These are phyloP conservation scores for Fusarium sp. DNA, from an alignment of 2,329 filamentous ascomycete genomes.

Conservation along the genomic window DNA sequence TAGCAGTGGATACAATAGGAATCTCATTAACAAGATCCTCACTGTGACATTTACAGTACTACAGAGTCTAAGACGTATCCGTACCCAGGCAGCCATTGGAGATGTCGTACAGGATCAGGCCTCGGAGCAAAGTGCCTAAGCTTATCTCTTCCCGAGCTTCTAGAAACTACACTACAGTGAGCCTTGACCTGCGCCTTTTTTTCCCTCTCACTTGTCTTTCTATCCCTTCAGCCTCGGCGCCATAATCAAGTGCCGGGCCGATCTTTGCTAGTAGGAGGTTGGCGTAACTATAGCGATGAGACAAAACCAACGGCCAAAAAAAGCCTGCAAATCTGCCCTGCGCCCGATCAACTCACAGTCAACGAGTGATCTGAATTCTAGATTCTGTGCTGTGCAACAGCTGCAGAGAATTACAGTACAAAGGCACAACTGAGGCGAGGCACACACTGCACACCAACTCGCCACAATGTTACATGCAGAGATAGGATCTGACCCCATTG, in stretches of 20 bases:
- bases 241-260: background rate
- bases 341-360: background rate
- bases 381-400: background rate
- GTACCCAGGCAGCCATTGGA: background rate
- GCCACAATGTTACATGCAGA: slow-evolving; percentile 11
- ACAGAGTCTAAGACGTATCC: no score
- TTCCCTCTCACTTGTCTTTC: background rate
- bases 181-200: background rate
- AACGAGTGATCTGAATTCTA: background rate
- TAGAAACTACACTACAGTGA: slow-evolving; percentile 5
- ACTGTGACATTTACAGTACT: background rate
- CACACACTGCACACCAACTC: background rate
- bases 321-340: slow-evolving; percentile 14
- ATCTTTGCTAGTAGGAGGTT: slow-evolving; percentile 8
- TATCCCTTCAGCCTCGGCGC: slow-evolving; percentile 3
- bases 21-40: background rate
- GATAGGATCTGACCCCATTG: slow-evolving; percentile 13
- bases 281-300: slow-evolving; percentile 8
- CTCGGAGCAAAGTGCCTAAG: slow-evolving; percentile 4
- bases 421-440: slow-evolving; percentile 16
- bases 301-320: background rate
- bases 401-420: background rate
- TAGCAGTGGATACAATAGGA: slow-evolving; percentile 29
- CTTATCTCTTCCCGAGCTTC: slow-evolving; percentile 21
- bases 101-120: background rate